phyloP scores from a whole-genome alignment of 257 asterid species.

The Eustoma russellianum region DNA sequence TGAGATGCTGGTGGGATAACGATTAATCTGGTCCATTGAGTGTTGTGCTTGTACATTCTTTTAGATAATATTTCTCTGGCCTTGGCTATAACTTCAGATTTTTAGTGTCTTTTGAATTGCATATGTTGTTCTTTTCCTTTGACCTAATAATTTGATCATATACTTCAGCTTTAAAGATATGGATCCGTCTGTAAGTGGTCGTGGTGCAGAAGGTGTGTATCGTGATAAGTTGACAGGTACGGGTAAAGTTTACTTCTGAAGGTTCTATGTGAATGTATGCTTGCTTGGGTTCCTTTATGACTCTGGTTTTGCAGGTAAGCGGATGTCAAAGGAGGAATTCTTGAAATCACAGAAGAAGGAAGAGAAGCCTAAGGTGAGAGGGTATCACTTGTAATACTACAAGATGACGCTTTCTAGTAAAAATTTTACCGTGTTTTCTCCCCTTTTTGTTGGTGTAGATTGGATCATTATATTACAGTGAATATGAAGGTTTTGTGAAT shows the following conservation, averaged over 20 bases:
- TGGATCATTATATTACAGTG: too few relatives aligned
- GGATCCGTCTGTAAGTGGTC: conserved; percentile 79
- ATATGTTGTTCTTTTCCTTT: conserved; percentile 2
- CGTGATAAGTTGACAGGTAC: conserved; percentile 78
- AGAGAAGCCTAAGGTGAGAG: conserved; percentile 80
- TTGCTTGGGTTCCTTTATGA: conserved; percentile 2
- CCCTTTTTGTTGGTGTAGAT: too few relatives aligned
- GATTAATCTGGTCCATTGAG: too few relatives aligned
- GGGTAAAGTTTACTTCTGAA: conserved; percentile 3
- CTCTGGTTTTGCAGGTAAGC: conserved; percentile 47
- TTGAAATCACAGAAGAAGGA: conserved; percentile 52
- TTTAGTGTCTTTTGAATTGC: not conserved
- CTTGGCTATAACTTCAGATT: not conserved
- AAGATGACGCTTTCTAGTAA: not conserved
- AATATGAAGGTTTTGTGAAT: too few relatives aligned
- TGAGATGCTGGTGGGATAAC: too few relatives aligned
- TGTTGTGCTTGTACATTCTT: too few relatives aligned
- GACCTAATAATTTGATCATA: not conserved
- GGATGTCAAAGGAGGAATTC: conserved; percentile 75
- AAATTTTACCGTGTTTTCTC: not conserved
- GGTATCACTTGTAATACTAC: not conserved
- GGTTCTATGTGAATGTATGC: conserved; percentile 6
- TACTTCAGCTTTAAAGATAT: conserved; percentile 53
- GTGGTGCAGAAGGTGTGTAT: conserved; percentile 66
- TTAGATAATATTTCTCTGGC: too few relatives aligned